Evolutionary conservation across 345 rosid genomes (phyloP).

Genomic region (Corchorus capsularis): DNA sequence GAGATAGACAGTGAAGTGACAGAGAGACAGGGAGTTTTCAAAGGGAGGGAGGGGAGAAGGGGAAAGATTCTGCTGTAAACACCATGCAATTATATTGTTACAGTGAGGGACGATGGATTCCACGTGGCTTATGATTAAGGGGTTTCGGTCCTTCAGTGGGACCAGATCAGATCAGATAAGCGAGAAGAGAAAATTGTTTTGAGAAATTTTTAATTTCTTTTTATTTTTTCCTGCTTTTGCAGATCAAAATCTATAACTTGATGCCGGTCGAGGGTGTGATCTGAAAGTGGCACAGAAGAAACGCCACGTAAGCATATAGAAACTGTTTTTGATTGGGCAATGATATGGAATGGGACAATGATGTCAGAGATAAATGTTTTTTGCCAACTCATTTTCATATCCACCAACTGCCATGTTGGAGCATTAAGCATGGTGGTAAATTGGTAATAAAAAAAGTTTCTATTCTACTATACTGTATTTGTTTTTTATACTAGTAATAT

Average conservation of each 20-base stretch:
- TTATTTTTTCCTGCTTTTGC: too few relatives aligned
- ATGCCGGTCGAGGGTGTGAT: not conserved
- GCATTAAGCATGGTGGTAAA: not conserved
- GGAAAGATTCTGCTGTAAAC: slow-evolving; percentile 2
- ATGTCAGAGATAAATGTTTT: not conserved
- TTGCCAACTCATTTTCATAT: not conserved
- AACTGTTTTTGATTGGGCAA: not conserved
- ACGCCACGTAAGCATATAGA: not conserved
- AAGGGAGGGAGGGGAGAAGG: not conserved
- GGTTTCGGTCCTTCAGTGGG: not conserved
- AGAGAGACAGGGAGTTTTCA: not conserved
- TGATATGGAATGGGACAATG: not conserved
- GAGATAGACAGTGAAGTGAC: slow-evolving; percentile 11
- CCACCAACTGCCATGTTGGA: not conserved
- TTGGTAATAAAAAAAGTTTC: too few relatives aligned
- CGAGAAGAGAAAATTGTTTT: not conserved
- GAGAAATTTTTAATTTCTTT: too few relatives aligned
- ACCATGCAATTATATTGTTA: not conserved
- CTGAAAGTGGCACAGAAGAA: not conserved
- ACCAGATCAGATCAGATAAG: not conserved
- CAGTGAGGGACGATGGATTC: not conserved
- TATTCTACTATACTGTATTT: too few relatives aligned
- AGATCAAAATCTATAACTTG: not conserved
- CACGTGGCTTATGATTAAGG: not conserved
- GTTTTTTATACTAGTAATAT: too few relatives aligned